These are phyloP conservation scores for Elaeagnus macrophylla DNA, from an alignment of 306 rosid species.

Conservation along the genomic window DNA sequence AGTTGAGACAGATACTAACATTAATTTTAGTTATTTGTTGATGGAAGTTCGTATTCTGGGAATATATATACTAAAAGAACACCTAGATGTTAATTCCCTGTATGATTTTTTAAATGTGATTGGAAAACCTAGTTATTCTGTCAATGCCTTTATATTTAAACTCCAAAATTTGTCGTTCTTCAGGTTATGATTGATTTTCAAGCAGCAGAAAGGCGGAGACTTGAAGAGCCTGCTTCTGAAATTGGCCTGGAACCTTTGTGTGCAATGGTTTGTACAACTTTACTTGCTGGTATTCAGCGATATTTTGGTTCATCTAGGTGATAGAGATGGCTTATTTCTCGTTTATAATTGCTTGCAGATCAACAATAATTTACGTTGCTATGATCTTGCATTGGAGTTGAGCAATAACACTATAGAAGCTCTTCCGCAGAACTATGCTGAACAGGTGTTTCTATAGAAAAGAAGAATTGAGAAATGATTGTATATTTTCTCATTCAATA, in stretches of 20 bases:
- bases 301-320: constrained; percentile 12
- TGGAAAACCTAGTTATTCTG: too few species aligned
- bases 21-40: neutral
- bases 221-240: constrained; percentile 93
- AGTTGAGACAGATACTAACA: neutral
- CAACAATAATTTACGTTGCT: constrained; percentile 95
- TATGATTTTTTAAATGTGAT: too few species aligned
- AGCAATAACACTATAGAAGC: constrained; percentile 87
- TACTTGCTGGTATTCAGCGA: constrained; percentile 9
- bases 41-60: too few species aligned
- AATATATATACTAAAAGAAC: too few species aligned
- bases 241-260: constrained; percentile 87
- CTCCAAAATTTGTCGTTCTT: constrained; percentile 4
- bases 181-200: constrained; percentile 98
- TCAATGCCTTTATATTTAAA: neutral
- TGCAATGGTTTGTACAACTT: constrained; percentile 66
- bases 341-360: constrained; percentile 39
- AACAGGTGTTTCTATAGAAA: constrained; percentile 65
- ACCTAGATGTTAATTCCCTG: too few species aligned
- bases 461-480: too few species aligned
- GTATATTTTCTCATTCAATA: too few species aligned
- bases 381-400: constrained; percentile 94
- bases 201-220: constrained; percentile 84
- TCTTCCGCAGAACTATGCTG: constrained; percentile 83
- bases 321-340: constrained; percentile 14